Conservation (phyloP, 1,139 yeast genomes). For the Hanseniaspora gamundiae region DNA sequence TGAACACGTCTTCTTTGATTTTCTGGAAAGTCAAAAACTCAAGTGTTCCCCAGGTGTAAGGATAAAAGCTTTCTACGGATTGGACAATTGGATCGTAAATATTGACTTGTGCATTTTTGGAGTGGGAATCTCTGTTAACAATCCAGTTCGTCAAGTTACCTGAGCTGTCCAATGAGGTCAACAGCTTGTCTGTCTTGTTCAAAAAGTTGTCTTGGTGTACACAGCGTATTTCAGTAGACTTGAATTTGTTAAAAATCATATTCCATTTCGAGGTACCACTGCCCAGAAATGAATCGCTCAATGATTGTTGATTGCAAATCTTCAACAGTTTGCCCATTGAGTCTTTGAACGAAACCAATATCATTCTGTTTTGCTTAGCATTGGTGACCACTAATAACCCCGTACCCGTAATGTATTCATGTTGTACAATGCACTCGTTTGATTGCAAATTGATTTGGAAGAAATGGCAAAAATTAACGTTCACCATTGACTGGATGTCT, state of each 20-base stretch:
- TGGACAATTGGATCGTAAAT: conserved; percentile 27
- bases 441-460: neutral
- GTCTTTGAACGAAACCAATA: conserved; percentile 55
- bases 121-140: neutral
- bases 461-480: neutral
- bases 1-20: conserved; percentile 16
- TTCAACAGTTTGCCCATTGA: conserved; percentile 51
- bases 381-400: neutral
- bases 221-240: neutral
- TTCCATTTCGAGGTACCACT: neutral
- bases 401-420: neutral
- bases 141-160: conserved; percentile 15
- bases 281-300: conserved; percentile 9
- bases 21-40: conserved; percentile 42
- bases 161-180: conserved; percentile 3
- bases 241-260: neutral
- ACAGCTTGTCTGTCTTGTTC: neutral
- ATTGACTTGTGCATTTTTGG: conserved; percentile 26
- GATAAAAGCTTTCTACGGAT: conserved; percentile 31
- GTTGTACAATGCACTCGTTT: neutral
- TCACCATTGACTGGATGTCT: neutral
- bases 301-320: conserved; percentile 20
- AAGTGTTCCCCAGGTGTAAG: conserved; percentile 30
- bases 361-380: conserved; percentile 29
- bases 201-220: neutral